Base-by-base conservation (phyloP, 306 rosid genomes). In the Oxytropis ochrocephala region DNA sequence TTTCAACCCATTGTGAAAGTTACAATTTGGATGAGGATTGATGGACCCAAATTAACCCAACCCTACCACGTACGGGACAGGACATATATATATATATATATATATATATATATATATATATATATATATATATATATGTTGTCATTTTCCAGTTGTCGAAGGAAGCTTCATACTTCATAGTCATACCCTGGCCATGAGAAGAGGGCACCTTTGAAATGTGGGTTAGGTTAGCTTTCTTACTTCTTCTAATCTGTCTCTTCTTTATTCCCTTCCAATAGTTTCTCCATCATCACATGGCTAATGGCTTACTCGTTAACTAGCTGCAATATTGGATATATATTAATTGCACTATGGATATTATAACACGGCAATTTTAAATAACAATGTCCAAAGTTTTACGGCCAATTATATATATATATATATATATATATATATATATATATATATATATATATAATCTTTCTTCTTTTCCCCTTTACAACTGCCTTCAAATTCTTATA, bases 231-330 rank as follows among this genome's bases (percentile, higher is more conserved):
- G 50, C 6, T 58, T 19, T 14, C 52, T 44, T 57, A 32, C 42
- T 42, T 41, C 24, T 56, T 8, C 39, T 73, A 3, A 38, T 48
- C 21, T 69, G 29, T 71, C 76, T 54, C 29, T 54, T 70, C 72
- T 27, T 68, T 49, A 36, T 54, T 70, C 41, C 63, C 12, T 54
- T 3, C 66, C 4, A 54, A 24, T 46, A 46, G 19, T 44, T 11
- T 64, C 73, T 36, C 53, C 19, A 27, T 64, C 19, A 47, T 60
- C 82, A 65, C 74, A 56, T 72, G 77, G 73, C 29, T 13, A 69
- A 56, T 72, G 77, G 73, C 29, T 13, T 30, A 41, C 49, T 4
- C 73, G 12, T 54, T 75, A 42, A 19, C 44, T 33, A 32, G 18
- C 44, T 24, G 3, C 14, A 11, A 29, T 27, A 10, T 62, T 46